Evolutionary conservation across 163 green algal genomes (phyloP), one percentile per base, ranked within the genome.

Genomic region (Scenedesmus sp.): DNA sequence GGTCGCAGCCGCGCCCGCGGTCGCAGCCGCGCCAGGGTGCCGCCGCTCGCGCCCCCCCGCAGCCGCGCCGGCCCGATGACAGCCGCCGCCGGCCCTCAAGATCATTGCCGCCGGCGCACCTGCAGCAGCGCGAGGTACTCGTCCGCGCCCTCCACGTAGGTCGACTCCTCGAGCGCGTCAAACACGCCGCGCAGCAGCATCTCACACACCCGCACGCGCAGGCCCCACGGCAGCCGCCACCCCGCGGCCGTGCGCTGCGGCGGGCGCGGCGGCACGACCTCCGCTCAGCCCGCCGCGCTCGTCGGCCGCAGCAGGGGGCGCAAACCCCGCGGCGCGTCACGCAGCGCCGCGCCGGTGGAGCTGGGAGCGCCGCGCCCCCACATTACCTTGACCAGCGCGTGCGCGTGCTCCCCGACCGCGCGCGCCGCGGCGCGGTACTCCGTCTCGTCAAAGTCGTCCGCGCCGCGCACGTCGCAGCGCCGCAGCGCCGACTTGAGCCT

Each of bases 361-460:
- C n/a, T n/a, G n/a, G n/a, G n/a, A n/a, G n/a, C n/a, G n/a, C n/a
- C n/a, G n/a, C n/a, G n/a, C n/a, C n/a, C n/a, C n/a, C n/a, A n/a
- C n/a, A n/a, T n/a, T 22, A 69, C 58, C 60, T 63, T n/a, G 6
- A 80, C 60, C 26, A 81, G 63, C 28, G 64, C 75, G 31, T 63
- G 47, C 0, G 75, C 42, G 2, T 63, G 45, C 42, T 63, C 39
- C 9, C 54, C 54, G 2, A 77, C 51, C 4, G 54, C 65, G 29
- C 36, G 44, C 51, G 42, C 62, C 22, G 75, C 75, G 6, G 50
- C 64, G 39, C 60, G 26, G 64, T 83, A 83, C 64, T 83, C 75
- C 1, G 22, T 22, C 39, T 83, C 64, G 42, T 83, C 75, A 83
- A 83, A 83, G 54, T 83, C 75, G 54, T 83, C 75, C 57, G 75